phyloP scores from a whole-genome alignment of 352 stramenopile species.

The Phytophthora capsici region DNA sequence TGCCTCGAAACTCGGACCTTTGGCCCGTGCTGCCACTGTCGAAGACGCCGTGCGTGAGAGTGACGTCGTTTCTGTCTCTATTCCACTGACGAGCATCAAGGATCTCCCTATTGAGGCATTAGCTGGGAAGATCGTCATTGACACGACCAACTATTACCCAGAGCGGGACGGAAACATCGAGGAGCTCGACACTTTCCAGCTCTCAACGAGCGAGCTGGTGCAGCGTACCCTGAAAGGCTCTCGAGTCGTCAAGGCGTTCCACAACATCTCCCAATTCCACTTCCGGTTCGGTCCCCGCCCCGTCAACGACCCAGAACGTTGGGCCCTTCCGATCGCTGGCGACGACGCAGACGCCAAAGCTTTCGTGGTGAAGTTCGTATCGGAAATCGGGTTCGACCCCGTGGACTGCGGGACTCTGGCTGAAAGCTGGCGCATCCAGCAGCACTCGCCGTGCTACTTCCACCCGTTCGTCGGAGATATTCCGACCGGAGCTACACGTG shows the following conservation, averaged over 20 bases:
- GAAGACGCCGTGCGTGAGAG: slow-evolving; percentile 10
- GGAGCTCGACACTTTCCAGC: slow-evolving; percentile 2
- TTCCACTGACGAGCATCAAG: slow-evolving; percentile 6
- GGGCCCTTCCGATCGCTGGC: slow-evolving; percentile 10
- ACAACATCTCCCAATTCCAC: slow-evolving; percentile 22
- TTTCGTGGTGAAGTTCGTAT: slow-evolving; percentile 5
- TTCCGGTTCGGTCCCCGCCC: slow-evolving; percentile 2
- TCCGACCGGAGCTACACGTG: not conserved
- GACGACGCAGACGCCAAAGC: slow-evolving; percentile 10
- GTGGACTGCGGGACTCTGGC: slow-evolving; percentile 9
- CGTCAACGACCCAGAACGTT: slow-evolving; percentile 13
- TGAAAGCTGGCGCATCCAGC: slow-evolving; percentile 15
- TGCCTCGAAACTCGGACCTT: slow-evolving; percentile 6
- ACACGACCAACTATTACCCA: slow-evolving; percentile 18
- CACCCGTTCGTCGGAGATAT: slow-evolving; percentile 9
- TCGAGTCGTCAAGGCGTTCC: slow-evolving; percentile 9
- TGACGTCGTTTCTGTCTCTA: slow-evolving; percentile 18
- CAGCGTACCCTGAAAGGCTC: slow-evolving; percentile 5
- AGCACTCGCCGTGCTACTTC: slow-evolving; percentile 8
- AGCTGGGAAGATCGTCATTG: slow-evolving; percentile 17
- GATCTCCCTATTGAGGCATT: slow-evolving; percentile 5
- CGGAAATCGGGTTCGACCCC: slow-evolving; percentile 13
- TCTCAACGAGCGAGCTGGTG: slow-evolving; percentile 3
- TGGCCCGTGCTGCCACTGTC: slow-evolving; percentile 5
- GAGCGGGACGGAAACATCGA: slow-evolving; percentile 5